These are phyloP conservation scores for Fusarium humuli DNA, from an alignment of 2,329 filamentous ascomycete genomes.

Conservation along the genomic window DNA sequence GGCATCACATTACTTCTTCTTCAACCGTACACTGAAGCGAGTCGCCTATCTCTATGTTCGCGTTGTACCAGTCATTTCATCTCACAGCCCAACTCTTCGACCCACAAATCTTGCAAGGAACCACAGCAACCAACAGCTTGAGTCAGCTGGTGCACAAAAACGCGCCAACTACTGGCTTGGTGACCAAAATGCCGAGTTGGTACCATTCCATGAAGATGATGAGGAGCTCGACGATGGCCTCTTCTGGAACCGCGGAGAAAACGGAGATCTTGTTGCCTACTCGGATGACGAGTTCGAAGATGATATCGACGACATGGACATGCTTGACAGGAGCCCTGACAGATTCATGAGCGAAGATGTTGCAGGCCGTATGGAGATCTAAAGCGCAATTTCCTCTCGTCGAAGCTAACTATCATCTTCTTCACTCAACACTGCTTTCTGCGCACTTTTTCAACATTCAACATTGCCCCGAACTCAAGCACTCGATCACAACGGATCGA, in stretches of 20 bases:
- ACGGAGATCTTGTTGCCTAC: conserved; percentile 67
- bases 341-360: conserved; percentile 73
- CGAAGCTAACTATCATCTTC: background rate
- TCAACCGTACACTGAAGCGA: conserved; percentile 91
- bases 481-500: conserved; percentile 11
- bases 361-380: conserved; percentile 72
- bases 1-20: conserved; percentile 97
- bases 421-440: conserved; percentile 15
- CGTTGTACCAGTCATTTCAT: conserved; percentile 81
- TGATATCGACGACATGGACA: conserved; percentile 58
- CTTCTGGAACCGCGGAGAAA: conserved; percentile 68
- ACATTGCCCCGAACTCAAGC: conserved; percentile 26
- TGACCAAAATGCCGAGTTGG: conserved; percentile 66
- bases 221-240: conserved; percentile 62
- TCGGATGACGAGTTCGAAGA: conserved; percentile 65
- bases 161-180: conserved; percentile 91
- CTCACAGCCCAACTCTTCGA: conserved; percentile 65
- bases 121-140: conserved; percentile 46
- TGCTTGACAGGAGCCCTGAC: conserved; percentile 57
- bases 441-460: conserved; percentile 36
- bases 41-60: conserved; percentile 95
- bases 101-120: conserved; percentile 49
- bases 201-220: conserved; percentile 59
- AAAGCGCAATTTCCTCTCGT: too few species aligned
- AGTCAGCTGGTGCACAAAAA: conserved; percentile 65